phyloP scores from a whole-genome alignment of 2,329 filamentous ascomycete species.

The Madurella mycetomatis region DNA sequence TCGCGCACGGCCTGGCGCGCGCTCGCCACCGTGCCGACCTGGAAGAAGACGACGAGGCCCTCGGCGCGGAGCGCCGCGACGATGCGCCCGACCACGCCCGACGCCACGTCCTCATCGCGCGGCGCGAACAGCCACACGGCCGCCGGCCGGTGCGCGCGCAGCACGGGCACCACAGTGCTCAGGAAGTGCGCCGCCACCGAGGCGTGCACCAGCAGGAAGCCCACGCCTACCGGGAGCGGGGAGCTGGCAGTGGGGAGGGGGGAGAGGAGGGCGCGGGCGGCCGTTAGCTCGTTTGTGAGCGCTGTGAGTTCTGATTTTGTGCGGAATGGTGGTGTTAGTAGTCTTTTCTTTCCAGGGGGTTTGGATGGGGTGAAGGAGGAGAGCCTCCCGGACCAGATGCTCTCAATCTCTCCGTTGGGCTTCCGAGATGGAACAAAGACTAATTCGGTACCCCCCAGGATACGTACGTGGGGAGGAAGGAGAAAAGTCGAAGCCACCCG shows the following conservation, averaged over 20 bases:
- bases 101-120: constrained; percentile 33
- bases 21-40: constrained; percentile 56
- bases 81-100: not conserved
- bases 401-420: too few species aligned
- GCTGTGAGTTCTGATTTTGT: constrained; percentile 17
- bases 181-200: constrained; percentile 36
- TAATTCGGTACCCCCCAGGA: too few species aligned
- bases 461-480: constrained; percentile 24
- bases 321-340: too few species aligned
- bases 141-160: constrained; percentile 50
- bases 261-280: constrained; percentile 25
- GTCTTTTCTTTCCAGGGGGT: too few species aligned
- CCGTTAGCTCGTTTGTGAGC: constrained; percentile 32
- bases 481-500: constrained; percentile 32
- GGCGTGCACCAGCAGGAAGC: constrained; percentile 55
- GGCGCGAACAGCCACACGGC: constrained; percentile 67
- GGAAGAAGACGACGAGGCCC: constrained; percentile 52
- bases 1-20: constrained; percentile 46
- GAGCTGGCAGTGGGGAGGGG: constrained; percentile 4
- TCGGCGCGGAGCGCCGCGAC: constrained; percentile 35
- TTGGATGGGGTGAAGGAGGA: too few species aligned
- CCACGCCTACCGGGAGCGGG: constrained; percentile 52
- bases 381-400: too few species aligned
- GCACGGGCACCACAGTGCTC: constrained; percentile 44
- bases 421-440: too few species aligned